Evolutionary conservation across 2,329 filamentous ascomycete species (phyloP), one percentile per base, ranked within the genome.

Genomic region (Cercospora zeae-maydis): DNA sequence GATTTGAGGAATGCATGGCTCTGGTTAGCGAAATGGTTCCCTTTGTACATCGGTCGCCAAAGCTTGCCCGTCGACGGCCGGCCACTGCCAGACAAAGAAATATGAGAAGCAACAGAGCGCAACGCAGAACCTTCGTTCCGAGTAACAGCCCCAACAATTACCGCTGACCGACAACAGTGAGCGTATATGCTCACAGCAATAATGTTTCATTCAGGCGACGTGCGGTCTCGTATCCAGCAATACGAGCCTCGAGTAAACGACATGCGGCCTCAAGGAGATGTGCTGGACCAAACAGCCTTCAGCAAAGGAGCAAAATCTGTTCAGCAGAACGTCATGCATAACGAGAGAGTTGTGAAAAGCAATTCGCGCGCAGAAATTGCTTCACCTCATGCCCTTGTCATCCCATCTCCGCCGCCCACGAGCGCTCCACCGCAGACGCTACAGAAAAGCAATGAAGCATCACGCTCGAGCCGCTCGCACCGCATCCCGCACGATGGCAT

Each of bases 401-500:
- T 47, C 54, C 61, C 61, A 21, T 36, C 61, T 21, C 36, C 55
- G 33, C 57, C 61, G 36, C 61, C 61, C 14, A 52, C 30, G 21
- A 42, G n/a, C 36, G 56, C 49, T 31, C 56, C 57, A 4, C 61
- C 53, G 21, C 34, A 39, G 53, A 39, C 39, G 13, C 53, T 27
- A 7, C 51, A 34, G 27, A 10, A 16, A n/a, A 19, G 24, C 27
- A 54, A 16, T n/a, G 47, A 7, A n/a, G 24, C 24, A 27, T 27
- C 24, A 27, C 24, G 24, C 6, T 27, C 24, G 24, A 27, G 24
- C 24, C 24, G 3, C 24, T 27, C 6, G 24, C 24, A 3, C 24
- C 24, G 24, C 24, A 6, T 3, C 24, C 24, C 24, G 6, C 24
- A 6, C 3, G 24, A 27, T 6, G 24, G 24, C 24, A 27, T 6